Evolutionary conservation across 805 yeast species (phyloP), one percentile per base, ranked within the genome.

Genomic region (Starmera amethionina): DNA sequence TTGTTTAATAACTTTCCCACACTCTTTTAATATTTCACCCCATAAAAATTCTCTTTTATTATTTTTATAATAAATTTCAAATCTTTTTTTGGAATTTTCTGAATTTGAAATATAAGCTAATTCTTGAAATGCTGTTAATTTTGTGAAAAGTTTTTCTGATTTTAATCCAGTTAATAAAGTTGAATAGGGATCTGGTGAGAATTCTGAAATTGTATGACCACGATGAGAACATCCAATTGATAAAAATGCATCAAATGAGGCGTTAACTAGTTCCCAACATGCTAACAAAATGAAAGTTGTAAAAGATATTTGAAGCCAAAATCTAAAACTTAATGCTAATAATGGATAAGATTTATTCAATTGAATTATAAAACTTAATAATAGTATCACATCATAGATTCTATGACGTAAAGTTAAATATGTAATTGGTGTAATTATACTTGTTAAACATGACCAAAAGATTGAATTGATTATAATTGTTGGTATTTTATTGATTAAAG

Each of bases 101-200:
- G 75, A 60, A 2, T 77, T 72, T 8, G 88, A 64, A 36, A 82
- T 64, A 49, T 72, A 79, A 1, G 85, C 82, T 40, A 82, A 63
- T 52, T 83, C 93, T 59, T 83, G 90, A 60, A 76, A 82, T 3
- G 90, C 88, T 1, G 87, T 77, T 43, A 77, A 54, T 43, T 77
- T 71, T 1, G 73, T 72, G 40, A 75, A 65, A 10, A 64, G 66
- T 38, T 66, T 67, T 28, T 59, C 55, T 30, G 79, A 78, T 38
- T 70, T 68, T 44, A 83, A 64, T 0, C 90, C 90, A 4, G 79
- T 67, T 11, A 82, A 55, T 32, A 83, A 59, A 1, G 88, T 79
- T 39, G 71, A 73, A 37, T 79, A 63, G 8, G 86, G 88, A 38
- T 75, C 77, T 0, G 79, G 62, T 13, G 82, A 70, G 27, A 75